Base-by-base conservation (phyloP, 306 rosid species). In the Acacia crassicarpa region DNA sequence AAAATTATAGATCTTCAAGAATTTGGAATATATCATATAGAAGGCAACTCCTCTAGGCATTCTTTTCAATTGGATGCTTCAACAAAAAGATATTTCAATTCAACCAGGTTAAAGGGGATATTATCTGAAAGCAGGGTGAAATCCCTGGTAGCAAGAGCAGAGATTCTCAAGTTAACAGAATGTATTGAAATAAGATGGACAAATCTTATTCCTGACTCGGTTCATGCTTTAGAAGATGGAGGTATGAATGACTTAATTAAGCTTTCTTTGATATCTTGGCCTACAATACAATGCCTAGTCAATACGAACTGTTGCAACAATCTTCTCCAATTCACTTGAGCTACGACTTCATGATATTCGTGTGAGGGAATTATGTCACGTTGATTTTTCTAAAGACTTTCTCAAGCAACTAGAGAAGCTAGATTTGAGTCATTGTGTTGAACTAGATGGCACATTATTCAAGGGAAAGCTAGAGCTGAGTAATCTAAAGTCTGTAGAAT, bases 131-230 rank as follows among this genome's bases (percentile, higher is more conserved):
- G 25, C 2, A 35, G 65, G 2, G 0, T 81, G 6, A 77, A 67
- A 67, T 38, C 22, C 8, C 2, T 38, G 2, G 49, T 17, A 17
- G 73, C 73, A 67, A 38, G 51, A 56, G 82, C 85, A 65, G 72
- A 72, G 40, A 58, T 61, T 32, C 72, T 84, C 0, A 30, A 19
- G 22, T 12, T 46, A 8, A 4, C 71, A 59, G 74, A 54, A 61
- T 12, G 48, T 46, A 27, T 46, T 0, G 6, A 58, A 19, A 72
- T 70, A 38, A 73, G 81, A 48, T 53, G 68, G 4, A 67, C 53
- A 59, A 80, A 56, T 79, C 68, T 83, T 5, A 67, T 84, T 30
- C 88, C 74, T 14, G 84, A 46, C 41, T 38, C 76, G 44, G 40
- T 80, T 76, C 56, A 62, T 54, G 11, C 61, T 58, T 32, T 6